Conservation (phyloP, 2,329 filamentous ascomycete species). For the Nigrospora oryzae region DNA sequence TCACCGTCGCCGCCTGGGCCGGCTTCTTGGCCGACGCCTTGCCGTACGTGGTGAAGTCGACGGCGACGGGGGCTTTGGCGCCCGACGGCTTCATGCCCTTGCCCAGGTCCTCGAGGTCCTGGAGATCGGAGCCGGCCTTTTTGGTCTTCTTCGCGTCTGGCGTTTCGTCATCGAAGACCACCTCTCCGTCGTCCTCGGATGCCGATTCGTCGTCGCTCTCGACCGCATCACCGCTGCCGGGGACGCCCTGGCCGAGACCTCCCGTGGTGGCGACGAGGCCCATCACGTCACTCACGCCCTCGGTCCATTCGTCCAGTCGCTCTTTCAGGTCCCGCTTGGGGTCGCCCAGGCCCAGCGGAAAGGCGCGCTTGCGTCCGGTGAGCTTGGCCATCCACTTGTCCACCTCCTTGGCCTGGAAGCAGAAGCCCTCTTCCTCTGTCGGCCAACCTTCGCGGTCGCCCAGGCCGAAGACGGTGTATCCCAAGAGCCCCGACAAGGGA, state of each 20-base stretch:
- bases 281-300: slow-evolving; percentile 66
- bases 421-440: slow-evolving; percentile 82
- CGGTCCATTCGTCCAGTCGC: slow-evolving; percentile 68
- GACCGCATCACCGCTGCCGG: slow-evolving; percentile 71
- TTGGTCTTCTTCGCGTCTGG: slow-evolving; percentile 30
- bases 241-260: slow-evolving; percentile 54
- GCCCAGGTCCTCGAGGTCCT: slow-evolving; percentile 81
- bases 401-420: slow-evolving; percentile 81
- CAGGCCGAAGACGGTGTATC: slow-evolving; percentile 91
- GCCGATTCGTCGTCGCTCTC: slow-evolving; percentile 76
- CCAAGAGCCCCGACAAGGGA: slow-evolving; percentile 65
- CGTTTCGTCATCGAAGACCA: slow-evolving; percentile 38
- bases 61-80: slow-evolving; percentile 49
- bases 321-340: slow-evolving; percentile 63
- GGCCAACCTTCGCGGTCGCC: slow-evolving; percentile 91
- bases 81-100: slow-evolving; percentile 47
- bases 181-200: slow-evolving; percentile 47
- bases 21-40: slow-evolving; percentile 39
- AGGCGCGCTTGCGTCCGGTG: slow-evolving; percentile 77
- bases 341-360: slow-evolving; percentile 82
- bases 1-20: slow-evolving; percentile 41
- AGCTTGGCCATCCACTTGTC: slow-evolving; percentile 98
- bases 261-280: slow-evolving; percentile 52
- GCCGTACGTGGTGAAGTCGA: slow-evolving; percentile 78
- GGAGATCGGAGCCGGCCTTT: slow-evolving; percentile 40